Base-by-base conservation (phyloP, 768 basidiomycete species). In the Boletus patriciae region DNA sequence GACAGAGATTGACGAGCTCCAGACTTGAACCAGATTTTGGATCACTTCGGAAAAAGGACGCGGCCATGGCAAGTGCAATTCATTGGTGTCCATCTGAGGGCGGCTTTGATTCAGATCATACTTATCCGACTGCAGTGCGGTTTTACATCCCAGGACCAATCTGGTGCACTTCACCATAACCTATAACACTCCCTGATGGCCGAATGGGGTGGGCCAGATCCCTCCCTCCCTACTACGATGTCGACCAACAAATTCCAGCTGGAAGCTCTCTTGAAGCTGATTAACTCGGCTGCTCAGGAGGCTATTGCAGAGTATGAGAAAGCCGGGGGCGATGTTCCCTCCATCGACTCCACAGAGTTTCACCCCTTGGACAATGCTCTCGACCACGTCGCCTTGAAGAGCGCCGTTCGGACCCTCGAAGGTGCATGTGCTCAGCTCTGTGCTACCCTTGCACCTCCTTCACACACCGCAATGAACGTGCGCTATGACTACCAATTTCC, bases 381-480 rank as follows among this genome's bases (percentile, higher is more conserved):
- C 16, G 63, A 73, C 44, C 54, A 62, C 1, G 50, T 66, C 21
- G 61, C 55, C 0, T 52, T 73, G 41, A 70, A 64, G 60, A 52
- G 49, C 18, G 58, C 69, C 1, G 37, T 75, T 37, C 62, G 66
- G 21, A 67, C 57, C 3, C 60, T 75, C 19, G 73, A 75, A 55
- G 75, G 74, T 40, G 74, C 74, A 45, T 74, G 73, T 57, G 63
- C 64, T 16, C 76, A 73, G 55, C 41, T 76, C 34, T 73, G 73
- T 55, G 47, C 68, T 10, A 70, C 72, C 19, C 63, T 76, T 13
- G 72, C 73, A 13, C 73, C 65, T 0, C 76, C 74, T 21, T 52
- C 62, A 7, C 73, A 76, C 52, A 68, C 64, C 7, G 64, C 65
- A 3, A 54, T 66, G 38, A 75, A 75, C 33, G 75, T 77, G 50